Percentiles rank a stretch among this genome's conserved stretches.
These are phyloP conservation scores for Monosporascus cannonballus DNA, from an alignment of 2,329 filamentous ascomycete genomes.

Conservation along the genomic window DNA sequence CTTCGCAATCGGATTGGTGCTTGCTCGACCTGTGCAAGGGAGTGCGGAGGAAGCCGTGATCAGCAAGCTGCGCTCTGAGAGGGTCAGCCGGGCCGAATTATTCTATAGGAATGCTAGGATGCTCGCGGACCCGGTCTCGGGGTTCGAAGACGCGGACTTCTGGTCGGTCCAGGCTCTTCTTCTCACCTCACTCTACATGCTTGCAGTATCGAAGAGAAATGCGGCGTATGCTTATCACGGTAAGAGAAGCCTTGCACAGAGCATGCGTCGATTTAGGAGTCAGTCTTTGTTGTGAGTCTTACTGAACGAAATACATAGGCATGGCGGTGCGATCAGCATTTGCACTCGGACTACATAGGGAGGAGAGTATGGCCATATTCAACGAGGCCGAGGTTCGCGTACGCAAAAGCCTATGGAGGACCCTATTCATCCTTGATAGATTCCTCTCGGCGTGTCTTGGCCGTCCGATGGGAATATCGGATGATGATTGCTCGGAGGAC, in stretches of 20 bases:
- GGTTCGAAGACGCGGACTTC: conserved; percentile 57
- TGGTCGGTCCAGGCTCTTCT: conserved; percentile 60
- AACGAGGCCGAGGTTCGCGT: conserved; percentile 36
- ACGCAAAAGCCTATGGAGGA: conserved; percentile 57
- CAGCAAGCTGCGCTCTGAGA: conserved; percentile 40
- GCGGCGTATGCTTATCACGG: conserved; percentile 57
- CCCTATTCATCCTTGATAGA: conserved; percentile 58
- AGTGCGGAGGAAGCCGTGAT: conserved; percentile 45
- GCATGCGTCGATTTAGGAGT: not conserved
- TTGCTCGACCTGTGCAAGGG: conserved; percentile 46
- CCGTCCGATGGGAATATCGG: conserved; percentile 54
- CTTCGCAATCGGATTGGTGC: conserved; percentile 55
- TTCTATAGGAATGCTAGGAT: conserved; percentile 56
- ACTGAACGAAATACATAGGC: conserved; percentile 31
- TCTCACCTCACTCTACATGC: conserved; percentile 59
- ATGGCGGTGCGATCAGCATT: conserved; percentile 60
- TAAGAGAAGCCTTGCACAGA: conserved; percentile 21
- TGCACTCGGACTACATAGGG: conserved; percentile 55
- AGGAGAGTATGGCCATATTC: conserved; percentile 52
- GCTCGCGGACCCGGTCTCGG: conserved; percentile 37
- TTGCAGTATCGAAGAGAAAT: conserved; percentile 56
- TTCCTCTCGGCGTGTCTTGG: conserved; percentile 59
- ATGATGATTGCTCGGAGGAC: conserved; percentile 54
- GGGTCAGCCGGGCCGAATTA: conserved; percentile 50
- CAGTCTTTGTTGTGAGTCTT: not conserved